Evolutionary conservation across 306 rosid species (phyloP), one percentile per base, ranked within the genome.

Genomic region (Cucurbita pepo): DNA sequence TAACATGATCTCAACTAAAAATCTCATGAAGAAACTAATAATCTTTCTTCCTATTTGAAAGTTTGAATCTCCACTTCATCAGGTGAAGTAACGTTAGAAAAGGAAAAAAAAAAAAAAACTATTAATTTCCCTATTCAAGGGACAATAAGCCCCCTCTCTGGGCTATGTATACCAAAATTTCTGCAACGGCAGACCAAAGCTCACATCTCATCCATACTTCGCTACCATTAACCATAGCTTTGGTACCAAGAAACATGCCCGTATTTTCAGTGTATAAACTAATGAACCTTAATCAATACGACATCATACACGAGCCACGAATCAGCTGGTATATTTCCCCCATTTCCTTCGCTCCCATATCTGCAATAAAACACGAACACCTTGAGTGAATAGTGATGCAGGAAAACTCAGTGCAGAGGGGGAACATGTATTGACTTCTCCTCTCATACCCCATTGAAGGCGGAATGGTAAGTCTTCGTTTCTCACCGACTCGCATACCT

Each of bases 401-500:
- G 30, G 75, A 41, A 45, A 40, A 60, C 71, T 77, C 41, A 9
- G 67, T 48, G 34, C 53, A 78, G 63, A 3, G 2, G 16, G 9
- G 43, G 40, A 15, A 56, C 4, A 38, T 6, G n/a, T n/a, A 75
- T 13, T 51, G 50, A 53, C 34, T 78, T 67, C 19, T 53, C 53
- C 19, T 53, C 56, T 75, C 87, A 30, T 86, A 92, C 97, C 79
- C 84, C 90, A 88, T 47, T 70, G 90, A 61, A 41, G 98, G 97
- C 65, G 98, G 97, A 64, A 93, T 73, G n/a, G 81, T 70, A 56
- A 93, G 88, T 79, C 93, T 87, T 80, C 98, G 85, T 82, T 79
- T 90, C 72, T 75, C 93, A 50, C 97, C 96, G 36, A 86, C 96
- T 69, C 54, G 91, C 93, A 93, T 90, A 63, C 96, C 96, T 92